Percentiles rank a stretch among this genome's conserved stretches.
Evolutionary conservation across 768 basidiomycete genomes (phyloP).

Genomic region (Trametes gibbosa): DNA sequence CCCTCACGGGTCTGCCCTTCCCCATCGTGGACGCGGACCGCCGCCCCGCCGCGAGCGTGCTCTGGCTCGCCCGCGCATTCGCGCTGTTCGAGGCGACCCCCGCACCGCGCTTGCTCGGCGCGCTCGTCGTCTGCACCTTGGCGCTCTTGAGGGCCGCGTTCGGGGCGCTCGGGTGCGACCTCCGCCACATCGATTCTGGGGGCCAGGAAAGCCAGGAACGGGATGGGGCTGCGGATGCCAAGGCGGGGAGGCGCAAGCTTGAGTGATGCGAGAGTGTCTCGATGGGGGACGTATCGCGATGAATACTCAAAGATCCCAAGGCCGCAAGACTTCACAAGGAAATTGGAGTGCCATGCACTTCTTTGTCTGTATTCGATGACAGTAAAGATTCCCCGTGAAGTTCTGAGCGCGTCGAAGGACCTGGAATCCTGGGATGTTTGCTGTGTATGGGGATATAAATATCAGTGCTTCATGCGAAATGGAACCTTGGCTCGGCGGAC

Average conservation of each 20-base stretch:
- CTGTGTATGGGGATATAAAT: too few species aligned
- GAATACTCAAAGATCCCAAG: too few species aligned
- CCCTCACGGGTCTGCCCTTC: background rate
- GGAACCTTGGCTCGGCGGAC: too few species aligned
- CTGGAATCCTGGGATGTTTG: too few species aligned
- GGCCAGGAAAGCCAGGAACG: background rate
- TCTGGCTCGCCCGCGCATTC: conserved; percentile 35
- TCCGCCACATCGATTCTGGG: background rate
- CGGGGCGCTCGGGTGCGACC: conserved; percentile 7
- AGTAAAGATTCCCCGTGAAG: too few species aligned
- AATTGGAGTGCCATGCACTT: too few species aligned
- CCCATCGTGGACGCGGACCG: conserved; percentile 30
- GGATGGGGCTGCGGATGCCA: background rate
- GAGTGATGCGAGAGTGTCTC: background rate
- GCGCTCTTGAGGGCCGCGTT: conserved; percentile 1
- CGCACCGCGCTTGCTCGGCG: conserved; percentile 31
- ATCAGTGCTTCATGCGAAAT: too few species aligned
- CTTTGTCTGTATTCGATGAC: too few species aligned
- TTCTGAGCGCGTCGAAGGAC: too few species aligned
- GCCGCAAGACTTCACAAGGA: too few species aligned
- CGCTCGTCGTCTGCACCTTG: conserved; percentile 18
- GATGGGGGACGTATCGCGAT: too few species aligned
- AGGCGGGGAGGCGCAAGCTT: background rate
- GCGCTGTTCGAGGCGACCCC: conserved; percentile 39
- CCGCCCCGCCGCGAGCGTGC: conserved; percentile 22